Conservation (phyloP, 202 grass and related monocot species). For the Saccharum hybrid region DNA sequence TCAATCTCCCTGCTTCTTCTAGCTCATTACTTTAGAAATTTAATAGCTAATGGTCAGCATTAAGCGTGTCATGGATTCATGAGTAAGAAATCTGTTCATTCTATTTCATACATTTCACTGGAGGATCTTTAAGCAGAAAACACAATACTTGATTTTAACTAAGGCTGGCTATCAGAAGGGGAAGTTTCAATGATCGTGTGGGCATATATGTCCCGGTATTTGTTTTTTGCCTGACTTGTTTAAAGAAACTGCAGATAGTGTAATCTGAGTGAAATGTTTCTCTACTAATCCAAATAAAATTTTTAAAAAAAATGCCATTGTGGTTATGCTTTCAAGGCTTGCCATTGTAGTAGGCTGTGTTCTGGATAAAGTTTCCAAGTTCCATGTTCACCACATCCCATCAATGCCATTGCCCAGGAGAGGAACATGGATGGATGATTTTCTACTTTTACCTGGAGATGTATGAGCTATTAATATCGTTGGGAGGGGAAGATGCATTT, state of each 20-base stretch:
- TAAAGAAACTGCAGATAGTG: not conserved
- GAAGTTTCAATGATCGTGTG: not conserved
- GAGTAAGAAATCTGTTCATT: not conserved
- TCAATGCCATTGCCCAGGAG: not conserved
- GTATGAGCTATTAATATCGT: not conserved
- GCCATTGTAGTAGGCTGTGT: not conserved
- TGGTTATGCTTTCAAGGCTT: not conserved
- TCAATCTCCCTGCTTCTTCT: not conserved
- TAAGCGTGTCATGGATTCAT: not conserved
- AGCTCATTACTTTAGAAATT: not conserved
- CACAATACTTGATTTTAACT: not conserved
- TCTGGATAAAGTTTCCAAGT: not conserved
- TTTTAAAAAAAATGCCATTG: not conserved
- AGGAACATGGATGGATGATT: conserved; percentile 10
- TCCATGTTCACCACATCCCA: not conserved
- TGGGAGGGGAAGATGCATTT: conserved; percentile 6
- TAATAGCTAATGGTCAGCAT: not conserved
- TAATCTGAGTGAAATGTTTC: not conserved
- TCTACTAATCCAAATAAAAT: conserved; percentile 14
- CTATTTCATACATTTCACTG: not conserved
- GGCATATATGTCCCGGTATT: not conserved
- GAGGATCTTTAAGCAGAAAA: not conserved
- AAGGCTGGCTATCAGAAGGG: not conserved
- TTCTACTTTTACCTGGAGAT: not conserved
- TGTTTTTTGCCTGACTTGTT: not conserved